Percentiles rank a stretch among this genome's conserved stretches.
These are phyloP conservation scores for Colletotrichum gloeosporioides DNA, from an alignment of 2,329 filamentous ascomycete genomes.

Conservation along the genomic window DNA sequence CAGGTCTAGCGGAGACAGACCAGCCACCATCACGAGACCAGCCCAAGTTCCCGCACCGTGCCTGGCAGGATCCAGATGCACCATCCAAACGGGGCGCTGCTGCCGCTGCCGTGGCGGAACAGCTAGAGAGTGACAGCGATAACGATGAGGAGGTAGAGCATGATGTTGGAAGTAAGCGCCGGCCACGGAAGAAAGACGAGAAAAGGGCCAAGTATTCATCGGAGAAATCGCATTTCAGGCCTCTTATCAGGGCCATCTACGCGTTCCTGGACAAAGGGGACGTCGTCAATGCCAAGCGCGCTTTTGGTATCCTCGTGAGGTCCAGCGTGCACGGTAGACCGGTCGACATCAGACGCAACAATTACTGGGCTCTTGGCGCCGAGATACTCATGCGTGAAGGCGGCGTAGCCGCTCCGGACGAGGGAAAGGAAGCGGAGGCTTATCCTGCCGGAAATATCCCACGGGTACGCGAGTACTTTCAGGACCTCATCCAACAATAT, in stretches of 20 bases:
- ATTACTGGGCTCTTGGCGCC: conserved; percentile 83
- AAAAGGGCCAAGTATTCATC: conserved; percentile 13
- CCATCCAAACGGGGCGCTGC: not conserved
- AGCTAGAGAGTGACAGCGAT: not conserved
- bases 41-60: conserved; percentile 58
- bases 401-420: conserved; percentile 23
- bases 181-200: conserved; percentile 22
- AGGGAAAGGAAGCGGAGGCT: conserved; percentile 5
- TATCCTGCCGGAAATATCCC: conserved; percentile 47
- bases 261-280: conserved; percentile 74
- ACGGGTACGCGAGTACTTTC: conserved; percentile 68
- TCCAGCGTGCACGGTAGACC: conserved; percentile 52
- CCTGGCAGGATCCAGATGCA: conserved; percentile 4
- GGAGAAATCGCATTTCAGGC: conserved; percentile 19
- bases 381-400: conserved; percentile 77
- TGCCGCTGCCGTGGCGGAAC: not conserved
- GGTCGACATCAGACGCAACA: conserved; percentile 72
- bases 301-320: conserved; percentile 72
- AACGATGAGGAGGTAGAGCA: not conserved
- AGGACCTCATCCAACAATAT: conserved; percentile 78
- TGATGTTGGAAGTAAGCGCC: conserved; percentile 18
- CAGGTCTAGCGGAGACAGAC: conserved; percentile 56
- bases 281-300: conserved; percentile 72
- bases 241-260: conserved; percentile 64
- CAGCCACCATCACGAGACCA: conserved; percentile 41